A percentile compares a stretch with the other conserved stretches of the same genome.
phyloP scores from a whole-genome alignment of 768 basidiomycete genomes.

The Neoboletus brunneissimus region DNA sequence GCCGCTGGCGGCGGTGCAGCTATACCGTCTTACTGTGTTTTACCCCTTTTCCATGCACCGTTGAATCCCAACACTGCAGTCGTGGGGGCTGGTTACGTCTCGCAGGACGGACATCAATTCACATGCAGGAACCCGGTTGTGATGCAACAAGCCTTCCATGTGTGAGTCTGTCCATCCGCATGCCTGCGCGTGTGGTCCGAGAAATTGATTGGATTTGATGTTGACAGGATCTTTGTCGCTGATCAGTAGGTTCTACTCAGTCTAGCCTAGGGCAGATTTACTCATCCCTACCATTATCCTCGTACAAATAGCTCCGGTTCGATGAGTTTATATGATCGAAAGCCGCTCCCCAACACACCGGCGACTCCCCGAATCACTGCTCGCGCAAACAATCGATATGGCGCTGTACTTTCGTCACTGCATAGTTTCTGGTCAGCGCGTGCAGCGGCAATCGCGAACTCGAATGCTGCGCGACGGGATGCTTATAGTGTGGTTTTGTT shows the following conservation, averaged over 20 bases:
- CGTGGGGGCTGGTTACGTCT: slow-evolving; percentile 45
- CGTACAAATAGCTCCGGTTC: slow-evolving; percentile 45
- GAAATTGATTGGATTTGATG: background rate
- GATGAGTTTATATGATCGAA: slow-evolving; percentile 42
- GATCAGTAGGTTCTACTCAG: slow-evolving; percentile 36
- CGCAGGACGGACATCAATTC: slow-evolving; percentile 56
- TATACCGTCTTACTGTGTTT: slow-evolving; percentile 51
- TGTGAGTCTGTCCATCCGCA: slow-evolving; percentile 39
- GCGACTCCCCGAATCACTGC: slow-evolving; percentile 36
- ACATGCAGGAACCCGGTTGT: slow-evolving; percentile 51
- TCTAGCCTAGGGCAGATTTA: background rate
- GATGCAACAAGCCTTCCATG: slow-evolving; percentile 55
- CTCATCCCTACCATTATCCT: background rate
- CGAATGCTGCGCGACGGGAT: slow-evolving; percentile 40
- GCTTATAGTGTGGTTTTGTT: slow-evolving; percentile 60
- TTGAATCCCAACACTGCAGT: slow-evolving; percentile 27
- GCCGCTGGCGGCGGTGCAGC: slow-evolving; percentile 34
- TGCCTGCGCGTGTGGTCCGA: background rate
- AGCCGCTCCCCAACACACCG: slow-evolving; percentile 45
- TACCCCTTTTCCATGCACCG: slow-evolving; percentile 52
- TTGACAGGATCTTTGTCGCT: slow-evolving; percentile 50
- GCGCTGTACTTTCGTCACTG: slow-evolving; percentile 56
- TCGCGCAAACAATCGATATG: slow-evolving; percentile 47
- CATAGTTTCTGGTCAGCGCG: slow-evolving; percentile 57
- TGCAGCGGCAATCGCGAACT: slow-evolving; percentile 32